Evolutionary conservation across 1,284 basidiomycete genomes (phyloP).

Genomic region (Ustilago trichophora): DNA sequence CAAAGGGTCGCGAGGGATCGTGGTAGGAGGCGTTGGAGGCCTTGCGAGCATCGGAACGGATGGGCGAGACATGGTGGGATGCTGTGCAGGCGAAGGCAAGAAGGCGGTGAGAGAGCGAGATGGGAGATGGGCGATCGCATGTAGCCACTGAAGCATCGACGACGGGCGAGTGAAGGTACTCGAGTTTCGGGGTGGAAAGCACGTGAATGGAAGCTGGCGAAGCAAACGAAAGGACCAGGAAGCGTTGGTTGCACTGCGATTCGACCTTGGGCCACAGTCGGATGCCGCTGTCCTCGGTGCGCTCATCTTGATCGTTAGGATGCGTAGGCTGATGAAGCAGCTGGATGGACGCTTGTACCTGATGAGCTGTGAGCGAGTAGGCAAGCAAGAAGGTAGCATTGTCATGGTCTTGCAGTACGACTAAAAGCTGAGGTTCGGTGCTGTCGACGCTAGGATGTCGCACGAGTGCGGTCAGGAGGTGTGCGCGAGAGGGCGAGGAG

Average conservation of each 20-base stretch:
- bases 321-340: constrained; percentile 8
- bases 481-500: background rate
- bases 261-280: constrained; percentile 18
- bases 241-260: constrained; percentile 27
- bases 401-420: constrained; percentile 14
- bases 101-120: constrained; percentile 36
- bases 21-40: constrained; percentile 6
- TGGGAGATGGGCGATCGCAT: constrained; percentile 6
- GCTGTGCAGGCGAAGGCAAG: constrained; percentile 27
- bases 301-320: no score
- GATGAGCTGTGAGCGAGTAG: constrained; percentile 35
- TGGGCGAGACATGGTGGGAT: constrained; percentile 1
- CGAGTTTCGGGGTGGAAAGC: constrained; percentile 18
- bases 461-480: constrained; percentile 16
- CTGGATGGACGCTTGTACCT: constrained; percentile 15
- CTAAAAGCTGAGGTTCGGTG: constrained; percentile 14
- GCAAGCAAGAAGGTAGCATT: constrained; percentile 11
- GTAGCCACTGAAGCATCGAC: constrained; percentile 11
- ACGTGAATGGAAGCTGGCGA: constrained; percentile 33
- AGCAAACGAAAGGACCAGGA: constrained; percentile 34
- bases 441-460: constrained; percentile 15
- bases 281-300: background rate
- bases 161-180: constrained; percentile 21
- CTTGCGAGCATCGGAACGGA: constrained; percentile 22
- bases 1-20: constrained; percentile 8